Conservation (phyloP, 345 rosid species). For the Rhodamnia argentea region DNA sequence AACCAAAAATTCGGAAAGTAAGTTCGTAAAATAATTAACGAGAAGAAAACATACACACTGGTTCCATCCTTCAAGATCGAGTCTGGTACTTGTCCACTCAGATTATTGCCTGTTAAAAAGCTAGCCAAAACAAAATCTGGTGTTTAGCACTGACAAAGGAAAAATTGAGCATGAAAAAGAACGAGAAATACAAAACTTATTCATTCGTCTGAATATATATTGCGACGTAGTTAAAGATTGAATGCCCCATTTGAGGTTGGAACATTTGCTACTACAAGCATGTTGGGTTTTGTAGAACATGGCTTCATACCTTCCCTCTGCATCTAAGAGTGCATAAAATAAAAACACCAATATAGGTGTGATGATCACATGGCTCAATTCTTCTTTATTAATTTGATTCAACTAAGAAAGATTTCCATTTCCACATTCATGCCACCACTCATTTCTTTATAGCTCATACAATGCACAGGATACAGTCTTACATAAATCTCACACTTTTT, state of each 20-base stretch:
- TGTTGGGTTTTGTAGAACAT: not conserved
- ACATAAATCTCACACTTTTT: conserved; percentile 28
- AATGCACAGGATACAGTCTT: conserved; percentile 8
- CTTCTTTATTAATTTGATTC: not conserved
- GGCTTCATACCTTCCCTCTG: not conserved
- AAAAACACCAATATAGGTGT: not conserved
- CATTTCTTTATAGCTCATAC: not conserved
- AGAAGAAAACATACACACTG: conserved; percentile 30
- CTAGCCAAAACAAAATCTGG: conserved; percentile 16
- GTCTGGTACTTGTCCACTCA: conserved; percentile 44
- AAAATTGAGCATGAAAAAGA: not conserved
- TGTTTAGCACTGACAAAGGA: not conserved
- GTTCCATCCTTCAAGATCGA: conserved; percentile 38
- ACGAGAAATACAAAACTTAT: not conserved
- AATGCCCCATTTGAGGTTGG: not conserved
- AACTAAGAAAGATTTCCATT: not conserved
- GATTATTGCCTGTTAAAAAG: conserved; percentile 35
- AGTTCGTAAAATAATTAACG: not conserved
- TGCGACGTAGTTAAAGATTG: not conserved
- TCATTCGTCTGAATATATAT: not conserved
- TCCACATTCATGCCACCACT: not conserved
- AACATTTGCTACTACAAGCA: not conserved
- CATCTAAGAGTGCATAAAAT: not conserved
- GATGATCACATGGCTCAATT: not conserved
- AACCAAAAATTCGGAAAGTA: not conserved